Evolutionary conservation across 2,329 filamentous ascomycete genomes (phyloP), one percentile per base, ranked within the genome.

Genomic region (Stachybotrys echinatus): DNA sequence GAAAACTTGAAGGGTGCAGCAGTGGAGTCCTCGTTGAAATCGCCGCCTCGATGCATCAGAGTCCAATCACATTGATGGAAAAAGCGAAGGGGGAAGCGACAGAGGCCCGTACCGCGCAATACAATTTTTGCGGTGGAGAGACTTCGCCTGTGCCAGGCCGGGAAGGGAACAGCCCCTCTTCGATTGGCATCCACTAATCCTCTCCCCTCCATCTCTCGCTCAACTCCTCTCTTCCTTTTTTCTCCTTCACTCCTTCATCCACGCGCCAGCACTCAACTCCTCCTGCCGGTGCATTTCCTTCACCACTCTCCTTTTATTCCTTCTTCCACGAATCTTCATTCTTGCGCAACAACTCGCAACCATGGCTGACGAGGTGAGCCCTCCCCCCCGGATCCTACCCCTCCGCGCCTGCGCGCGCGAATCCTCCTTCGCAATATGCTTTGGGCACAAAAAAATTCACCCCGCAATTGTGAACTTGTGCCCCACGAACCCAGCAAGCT

Each of bases 281-380:
- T 48, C 52, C 53, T 43, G 48, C 48, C 53, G 51, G 53, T 53
- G 55, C 51, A 53, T 58, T 57, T 60, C 51, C 54, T 42, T 48
- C 50, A 49, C 50, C 53, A 50, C 54, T 48, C 49, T 50, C 50
- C 45, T 51, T 49, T 42, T 50, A 46, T 50, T 55, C 55, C 54
- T 59, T 46, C 44, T 12, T 19, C 44, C 57, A 58, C 27, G 27
- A 65, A 55, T 54, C 61, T 60, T 57, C 56, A 57, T 64, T 65
- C 61, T 65, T 63, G 66, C 62, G 61, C 65, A 73, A 70, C 67
- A 67, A 67, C 74, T 77, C 27, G 27, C 27, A 34, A 80, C 71
- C 64, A 83, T 83, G 80, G 69, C 79, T 63, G 78, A 81, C 57
- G 77, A 80, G 66, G 78, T 81, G 73, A 74, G 77, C 70, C 46